Conservation (phyloP, 257 asterid genomes). For the Plectranthus barbatus region DNA sequence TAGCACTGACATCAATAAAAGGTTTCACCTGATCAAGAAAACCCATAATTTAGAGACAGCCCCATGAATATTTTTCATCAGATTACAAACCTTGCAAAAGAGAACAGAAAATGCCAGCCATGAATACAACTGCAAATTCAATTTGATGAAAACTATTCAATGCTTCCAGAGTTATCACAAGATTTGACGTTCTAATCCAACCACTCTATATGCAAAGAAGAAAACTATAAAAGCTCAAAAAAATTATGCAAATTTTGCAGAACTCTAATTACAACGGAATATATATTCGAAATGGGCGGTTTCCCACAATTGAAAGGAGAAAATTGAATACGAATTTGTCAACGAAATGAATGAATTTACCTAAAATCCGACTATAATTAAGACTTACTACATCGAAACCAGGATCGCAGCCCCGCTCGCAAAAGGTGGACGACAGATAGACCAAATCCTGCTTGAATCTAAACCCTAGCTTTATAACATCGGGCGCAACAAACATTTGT, state of each 20-base stretch:
- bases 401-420: slow-evolving; percentile 51
- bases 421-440: slow-evolving; percentile 71
- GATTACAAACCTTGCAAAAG: neutral
- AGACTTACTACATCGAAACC: slow-evolving; percentile 62
- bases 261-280: no score
- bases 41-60: neutral
- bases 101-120: neutral
- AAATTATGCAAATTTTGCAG: no score
- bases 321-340: no score
- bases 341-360: neutral
- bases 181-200: neutral
- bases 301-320: neutral
- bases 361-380: neutral
- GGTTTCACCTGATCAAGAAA: slow-evolving; percentile 70
- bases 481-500: slow-evolving; percentile 38
- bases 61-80: neutral
- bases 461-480: slow-evolving; percentile 66
- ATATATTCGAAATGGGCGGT: neutral
- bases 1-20: slow-evolving; percentile 55
- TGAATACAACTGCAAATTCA: neutral
- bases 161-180: neutral
- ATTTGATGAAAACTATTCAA: neutral
- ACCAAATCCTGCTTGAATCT: slow-evolving; percentile 88
- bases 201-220: neutral
- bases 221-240: no score